A percentile compares a stretch with the other conserved stretches of the same genome.
Evolutionary conservation across 768 basidiomycete genomes (phyloP).

Genomic region (Pulveroboletus sp.): DNA sequence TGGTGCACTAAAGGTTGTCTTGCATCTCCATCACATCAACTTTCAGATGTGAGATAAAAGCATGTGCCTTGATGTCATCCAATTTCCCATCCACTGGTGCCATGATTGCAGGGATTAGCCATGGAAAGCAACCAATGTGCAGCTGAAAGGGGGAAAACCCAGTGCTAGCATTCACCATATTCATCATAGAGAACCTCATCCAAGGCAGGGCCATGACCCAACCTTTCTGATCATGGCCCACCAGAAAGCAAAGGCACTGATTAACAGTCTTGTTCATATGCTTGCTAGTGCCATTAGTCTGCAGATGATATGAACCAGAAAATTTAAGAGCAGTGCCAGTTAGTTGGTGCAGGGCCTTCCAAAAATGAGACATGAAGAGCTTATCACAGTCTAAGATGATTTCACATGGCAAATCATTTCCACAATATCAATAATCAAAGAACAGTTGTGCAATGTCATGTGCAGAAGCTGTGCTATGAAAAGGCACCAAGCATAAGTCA

Average conservation of each 20-base stretch:
- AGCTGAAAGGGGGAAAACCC: conserved; percentile 34
- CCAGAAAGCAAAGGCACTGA: conserved; percentile 7
- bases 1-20: not conserved
- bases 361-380: conserved; percentile 26
- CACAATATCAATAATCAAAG: conserved; percentile 19
- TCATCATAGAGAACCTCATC: conserved; percentile 34
- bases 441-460: not conserved
- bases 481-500: conserved; percentile 13
- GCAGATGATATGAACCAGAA: conserved; percentile 27
- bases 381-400: conserved; percentile 28
- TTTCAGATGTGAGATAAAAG: not conserved
- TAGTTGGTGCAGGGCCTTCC: conserved; percentile 10
- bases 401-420: conserved; percentile 2
- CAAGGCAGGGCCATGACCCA: conserved; percentile 30
- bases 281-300: conserved; percentile 26
- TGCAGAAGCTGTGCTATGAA: not conserved
- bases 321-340: conserved; percentile 15
- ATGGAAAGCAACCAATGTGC: conserved; percentile 17
- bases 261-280: conserved; percentile 13
- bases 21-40: not conserved
- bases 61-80: not conserved
- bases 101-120: conserved; percentile 19
- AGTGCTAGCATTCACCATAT: conserved; percentile 28
- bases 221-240: conserved; percentile 14
- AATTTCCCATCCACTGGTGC: no score